Percentiles rank a stretch among this genome's conserved stretches.
Conservation (phyloP, 164 flowering plant species). For the Magnolia officinalis region DNA sequence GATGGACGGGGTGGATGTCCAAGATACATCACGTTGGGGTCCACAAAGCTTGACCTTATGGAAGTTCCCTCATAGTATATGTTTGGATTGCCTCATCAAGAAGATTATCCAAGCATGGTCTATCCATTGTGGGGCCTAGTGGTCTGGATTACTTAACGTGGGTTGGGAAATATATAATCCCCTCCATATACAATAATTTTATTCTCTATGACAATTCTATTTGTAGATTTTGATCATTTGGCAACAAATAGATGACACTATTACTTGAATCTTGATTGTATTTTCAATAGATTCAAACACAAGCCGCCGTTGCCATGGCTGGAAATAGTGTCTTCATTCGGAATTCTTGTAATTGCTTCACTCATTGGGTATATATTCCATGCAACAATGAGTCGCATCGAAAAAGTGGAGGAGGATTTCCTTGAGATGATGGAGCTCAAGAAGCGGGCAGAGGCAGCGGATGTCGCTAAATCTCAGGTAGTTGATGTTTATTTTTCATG, state of each 20-base stretch:
- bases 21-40: too few species aligned
- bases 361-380: constrained; percentile 73
- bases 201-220: background rate
- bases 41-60: too few species aligned
- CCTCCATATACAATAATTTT: background rate
- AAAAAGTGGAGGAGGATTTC: constrained; percentile 80
- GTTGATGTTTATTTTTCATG: background rate
- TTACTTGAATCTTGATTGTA: constrained; percentile 1
- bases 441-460: constrained; percentile 84
- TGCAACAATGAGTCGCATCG: constrained; percentile 72
- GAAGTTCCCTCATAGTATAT: too few species aligned
- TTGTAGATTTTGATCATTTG: background rate
- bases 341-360: constrained; percentile 65
- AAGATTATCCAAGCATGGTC: too few species aligned
- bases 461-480: constrained; percentile 85
- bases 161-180: background rate
- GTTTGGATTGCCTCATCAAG: too few species aligned
- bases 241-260: background rate
- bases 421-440: constrained; percentile 75
- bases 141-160: too few species aligned
- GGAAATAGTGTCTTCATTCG: constrained; percentile 57
- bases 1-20: too few species aligned
- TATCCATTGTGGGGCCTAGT: too few species aligned
- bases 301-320: constrained; percentile 74
- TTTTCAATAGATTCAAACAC: constrained; percentile 64